A percentile compares a stretch with the other conserved stretches of the same genome.
Evolutionary conservation across 176 grass and related monocot genomes (phyloP).

Genomic region (Coix lacrymajobi): DNA sequence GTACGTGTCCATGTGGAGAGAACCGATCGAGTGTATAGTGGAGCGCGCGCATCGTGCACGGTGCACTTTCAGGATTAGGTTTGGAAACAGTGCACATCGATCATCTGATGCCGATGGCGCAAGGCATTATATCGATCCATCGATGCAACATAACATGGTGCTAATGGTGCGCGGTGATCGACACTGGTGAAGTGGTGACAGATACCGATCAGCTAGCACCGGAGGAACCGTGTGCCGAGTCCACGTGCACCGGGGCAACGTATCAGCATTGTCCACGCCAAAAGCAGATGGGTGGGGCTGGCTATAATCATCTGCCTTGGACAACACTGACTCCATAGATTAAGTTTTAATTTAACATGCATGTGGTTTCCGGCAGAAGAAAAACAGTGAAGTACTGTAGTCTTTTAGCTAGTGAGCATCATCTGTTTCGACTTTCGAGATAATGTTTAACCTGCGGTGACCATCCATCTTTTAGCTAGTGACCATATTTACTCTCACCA

Average conservation of each 20-base stretch:
- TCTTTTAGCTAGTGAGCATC: neutral
- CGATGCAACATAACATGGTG: neutral
- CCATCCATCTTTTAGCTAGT: too few relatives aligned
- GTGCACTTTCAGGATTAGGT: neutral
- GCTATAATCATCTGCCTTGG: neutral
- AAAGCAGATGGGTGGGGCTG: neutral
- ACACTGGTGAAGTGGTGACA: neutral
- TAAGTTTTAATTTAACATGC: neutral
- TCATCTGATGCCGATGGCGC: neutral
- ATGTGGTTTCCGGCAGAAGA: neutral
- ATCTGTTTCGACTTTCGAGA: neutral
- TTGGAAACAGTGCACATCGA: neutral
- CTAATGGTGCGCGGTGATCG: neutral
- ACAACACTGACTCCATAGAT: neutral
- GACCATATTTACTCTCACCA: neutral
- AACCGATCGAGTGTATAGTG: neutral
- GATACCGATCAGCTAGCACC: neutral
- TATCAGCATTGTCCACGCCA: neutral
- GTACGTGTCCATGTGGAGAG: neutral
- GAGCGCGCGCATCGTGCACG: neutral
- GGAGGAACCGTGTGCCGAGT: neutral
- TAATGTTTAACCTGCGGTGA: too few relatives aligned
- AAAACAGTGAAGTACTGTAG: too few relatives aligned
- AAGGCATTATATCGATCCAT: neutral
- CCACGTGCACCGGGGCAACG: neutral